Base-by-base conservation (phyloP, 2,329 filamentous ascomycete genomes). In the Xylaria sp. region DNA sequence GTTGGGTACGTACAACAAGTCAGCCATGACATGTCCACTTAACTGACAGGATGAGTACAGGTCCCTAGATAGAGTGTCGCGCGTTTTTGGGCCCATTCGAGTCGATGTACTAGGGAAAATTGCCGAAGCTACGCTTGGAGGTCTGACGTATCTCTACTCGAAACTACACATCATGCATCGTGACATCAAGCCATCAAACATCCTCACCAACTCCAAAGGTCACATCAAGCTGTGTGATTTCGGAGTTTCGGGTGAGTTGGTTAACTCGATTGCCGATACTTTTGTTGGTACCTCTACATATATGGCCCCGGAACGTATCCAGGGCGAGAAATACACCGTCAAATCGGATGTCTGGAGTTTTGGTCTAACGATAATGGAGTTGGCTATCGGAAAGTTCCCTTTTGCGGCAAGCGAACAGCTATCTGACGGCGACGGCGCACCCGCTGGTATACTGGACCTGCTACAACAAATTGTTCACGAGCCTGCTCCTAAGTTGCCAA, bases 281-380 rank as follows among this genome's bases (percentile, higher is more conserved):
- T 99, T 99, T 77, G 96, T 99, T 42, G 96, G 96, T 62, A 99
- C 96, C 1, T 97, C 96, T 44, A 99, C 96, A 65, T 99, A 99
- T 84, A 99, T 99, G 96, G 96, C 96, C 0, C 96, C 96, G 0
- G 96, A 99, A 83, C 90, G 96, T 80, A 99, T 99, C 74, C 94
- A 98, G 80, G 96, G 96, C 71, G 94, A 96, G 72, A 94, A 93
- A 76, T 99, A 99, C 81, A 97, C 95, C 0, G 95, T 99, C 76
- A 97, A 97, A 81, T 97, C 94, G 13, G 96, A 99, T 79, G 96
- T 99, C 4, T 99, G 96, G 96, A 97, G 94, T 87, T 97, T 97
- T 71, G 96, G 96, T 38, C 84, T 99, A 73, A 92, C 91, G 0
- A 90, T 99, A 71, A 98, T 99, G 94, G 96, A 99, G 81, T 83